Base-by-base conservation (phyloP, 148 eudicot genomes). In the Fagopyrum homotropicum region DNA sequence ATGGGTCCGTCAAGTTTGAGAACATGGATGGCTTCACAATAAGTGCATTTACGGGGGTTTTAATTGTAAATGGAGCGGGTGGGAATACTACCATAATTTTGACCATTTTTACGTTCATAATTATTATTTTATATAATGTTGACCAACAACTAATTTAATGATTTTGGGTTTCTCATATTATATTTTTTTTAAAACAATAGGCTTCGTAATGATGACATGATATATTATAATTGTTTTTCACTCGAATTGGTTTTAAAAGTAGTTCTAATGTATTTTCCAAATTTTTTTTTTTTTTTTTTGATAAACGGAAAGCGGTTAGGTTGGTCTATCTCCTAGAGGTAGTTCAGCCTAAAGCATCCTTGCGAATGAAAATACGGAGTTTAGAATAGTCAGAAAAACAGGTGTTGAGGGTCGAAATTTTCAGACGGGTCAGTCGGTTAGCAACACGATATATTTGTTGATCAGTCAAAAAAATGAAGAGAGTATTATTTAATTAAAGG, bases 61-160 rank as follows among this genome's bases (percentile, higher is more conserved):
- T 49, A 49, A 49, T 49, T 49, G 52, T 8, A 49, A 49, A 49
- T 9, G 11, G 52, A 12, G n/a, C 69, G n/a, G 69, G 35, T 63
- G 69, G 69, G 45, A 63, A 63, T 9, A 63, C 45, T 63, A 63
- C 69, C 69, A 14, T 63, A 63, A 3, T 63, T 59, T 63, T 63
- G 69, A 63, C 69, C 69, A 63, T 9, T 63, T 63, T 63, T 63
- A 11, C 30, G 45, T 35, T 10, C n/a, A 12, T 30, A 0, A 11
- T 63, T 10, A 63, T 4, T 26, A 63, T 26, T 9, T 55, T 60
- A 49, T 49, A 8, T 8, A 60, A 30, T 60, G 66, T 60, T 60
- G 66, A 60, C 66, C 40, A 52, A 52, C 57, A 52, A 52, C 15
- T 49, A 49, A 49, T 49, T 8, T 49, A 49, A 9, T 49, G 14